A percentile compares a stretch with the other conserved stretches of the same genome.
phyloP scores from a whole-genome alignment of 2,329 filamentous ascomycete species.

The Sordariomycetes sp. region DNA sequence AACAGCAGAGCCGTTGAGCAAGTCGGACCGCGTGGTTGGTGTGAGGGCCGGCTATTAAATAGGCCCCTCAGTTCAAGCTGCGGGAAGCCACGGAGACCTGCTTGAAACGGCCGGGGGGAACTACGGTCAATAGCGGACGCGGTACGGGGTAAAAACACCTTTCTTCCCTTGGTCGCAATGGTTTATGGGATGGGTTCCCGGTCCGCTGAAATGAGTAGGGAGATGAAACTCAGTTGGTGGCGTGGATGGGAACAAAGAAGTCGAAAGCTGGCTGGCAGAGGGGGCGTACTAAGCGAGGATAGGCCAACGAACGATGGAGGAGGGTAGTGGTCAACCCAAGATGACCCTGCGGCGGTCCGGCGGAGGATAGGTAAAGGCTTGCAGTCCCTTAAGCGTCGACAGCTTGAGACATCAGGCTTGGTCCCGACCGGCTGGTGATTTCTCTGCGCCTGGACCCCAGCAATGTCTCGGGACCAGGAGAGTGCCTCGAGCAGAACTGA shows the following conservation, averaged over 20 bases:
- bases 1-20: not conserved
- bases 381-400: not conserved
- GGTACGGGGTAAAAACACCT: not conserved
- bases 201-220: not conserved
- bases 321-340: not conserved
- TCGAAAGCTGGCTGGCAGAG: not conserved
- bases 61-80: not conserved
- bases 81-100: not conserved
- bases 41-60: not conserved
- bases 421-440: not conserved
- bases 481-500: not conserved
- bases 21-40: not conserved
- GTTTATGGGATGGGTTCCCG: not conserved
- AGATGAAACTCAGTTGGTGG: not conserved
- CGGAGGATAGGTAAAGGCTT: not conserved
- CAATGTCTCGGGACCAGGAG: slow-evolving; percentile 1
- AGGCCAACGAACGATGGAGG: not conserved
- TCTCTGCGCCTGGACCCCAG: not conserved
- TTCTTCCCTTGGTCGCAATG: not conserved
- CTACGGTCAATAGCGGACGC: not conserved
- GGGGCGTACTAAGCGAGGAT: not conserved
- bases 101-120: not conserved
- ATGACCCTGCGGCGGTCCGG: not conserved
- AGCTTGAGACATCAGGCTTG: not conserved
- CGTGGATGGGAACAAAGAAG: not conserved